These are phyloP conservation scores for Psophocarpus tetragonolobus DNA, from an alignment of 306 rosid species.

Conservation along the genomic window DNA sequence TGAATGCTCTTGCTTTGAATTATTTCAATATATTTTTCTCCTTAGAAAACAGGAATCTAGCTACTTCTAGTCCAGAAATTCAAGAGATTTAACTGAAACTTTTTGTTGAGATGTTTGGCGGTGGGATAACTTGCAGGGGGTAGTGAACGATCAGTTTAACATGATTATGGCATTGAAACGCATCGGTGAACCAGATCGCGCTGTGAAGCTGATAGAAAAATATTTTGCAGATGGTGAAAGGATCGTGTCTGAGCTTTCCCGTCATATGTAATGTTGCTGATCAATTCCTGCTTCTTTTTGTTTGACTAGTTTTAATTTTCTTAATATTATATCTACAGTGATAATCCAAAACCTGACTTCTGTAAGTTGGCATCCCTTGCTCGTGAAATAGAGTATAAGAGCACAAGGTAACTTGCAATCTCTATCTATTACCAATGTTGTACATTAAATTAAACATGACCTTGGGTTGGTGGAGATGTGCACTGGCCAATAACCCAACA, in stretches of 20 bases:
- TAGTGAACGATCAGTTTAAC: constrained; percentile 49
- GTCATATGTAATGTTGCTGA: constrained; percentile 39
- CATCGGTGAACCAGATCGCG: constrained; percentile 33
- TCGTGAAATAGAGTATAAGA: constrained; percentile 45
- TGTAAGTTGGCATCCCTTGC: constrained; percentile 44
- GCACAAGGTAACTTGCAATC: constrained; percentile 49
- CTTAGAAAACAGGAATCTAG: neutral
- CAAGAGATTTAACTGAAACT: neutral
- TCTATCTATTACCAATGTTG: neutral
- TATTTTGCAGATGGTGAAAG: constrained; percentile 48
- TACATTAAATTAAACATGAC: no score
- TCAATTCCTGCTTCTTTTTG: constrained; percentile 20
- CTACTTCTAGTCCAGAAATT: neutral
- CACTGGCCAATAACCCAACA: neutral
- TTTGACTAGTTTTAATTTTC: constrained; percentile 21
- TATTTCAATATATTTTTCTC: neutral
- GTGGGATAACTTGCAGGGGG: constrained; percentile 45
- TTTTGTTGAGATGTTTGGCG: constrained; percentile 1
- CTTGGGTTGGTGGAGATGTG: neutral
- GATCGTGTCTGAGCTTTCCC: constrained; percentile 46
- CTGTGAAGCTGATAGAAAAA: constrained; percentile 36
- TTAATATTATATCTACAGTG: constrained; percentile 40
- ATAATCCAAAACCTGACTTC: constrained; percentile 36
- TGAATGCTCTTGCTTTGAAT: neutral
- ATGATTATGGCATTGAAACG: constrained; percentile 29